phyloP scores from a whole-genome alignment of 2,329 filamentous ascomycete genomes.

The Colletotrichum sojae region DNA sequence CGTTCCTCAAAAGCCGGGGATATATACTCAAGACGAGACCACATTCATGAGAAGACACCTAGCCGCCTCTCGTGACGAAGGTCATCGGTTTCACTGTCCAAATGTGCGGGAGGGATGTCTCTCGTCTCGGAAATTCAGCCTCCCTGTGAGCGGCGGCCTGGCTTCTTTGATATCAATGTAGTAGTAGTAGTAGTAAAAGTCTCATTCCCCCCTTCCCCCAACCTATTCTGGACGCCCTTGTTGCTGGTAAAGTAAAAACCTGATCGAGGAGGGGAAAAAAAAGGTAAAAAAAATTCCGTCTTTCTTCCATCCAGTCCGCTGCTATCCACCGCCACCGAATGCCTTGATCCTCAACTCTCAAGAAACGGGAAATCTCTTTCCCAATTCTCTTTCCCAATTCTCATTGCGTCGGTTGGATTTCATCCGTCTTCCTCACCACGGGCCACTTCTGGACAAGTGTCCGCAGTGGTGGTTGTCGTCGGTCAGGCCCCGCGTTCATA shows the following conservation, averaged over 20 bases:
- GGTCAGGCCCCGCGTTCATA: neutral
- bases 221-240: slow-evolving; percentile 32
- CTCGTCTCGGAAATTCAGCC: neutral
- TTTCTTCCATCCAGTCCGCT: neutral
- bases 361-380: slow-evolving; percentile 8
- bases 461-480: neutral
- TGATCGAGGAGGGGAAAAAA: slow-evolving; percentile 10
- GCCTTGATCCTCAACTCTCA: neutral
- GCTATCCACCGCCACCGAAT: slow-evolving; percentile 7
- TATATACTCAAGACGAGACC: no score
- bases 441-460: neutral
- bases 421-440: neutral
- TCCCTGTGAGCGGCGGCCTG: slow-evolving; percentile 7
- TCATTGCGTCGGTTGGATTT: neutral
- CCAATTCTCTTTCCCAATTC: slow-evolving; percentile 7
- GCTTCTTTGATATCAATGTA: slow-evolving; percentile 33
- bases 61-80: no score
- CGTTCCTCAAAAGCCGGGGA: no score
- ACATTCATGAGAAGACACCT: no score
- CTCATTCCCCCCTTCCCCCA: slow-evolving; percentile 9
- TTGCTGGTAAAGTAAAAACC: slow-evolving; percentile 27
- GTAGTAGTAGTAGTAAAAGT: slow-evolving; percentile 17
- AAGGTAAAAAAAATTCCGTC: neutral
- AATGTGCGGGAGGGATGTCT: neutral
- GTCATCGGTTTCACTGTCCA: no score